A percentile compares a stretch with the other conserved stretches of the same genome.
These are phyloP conservation scores for Chaetomium sp. DNA, from an alignment of 2,329 filamentous ascomycete genomes.

Conservation along the genomic window DNA sequence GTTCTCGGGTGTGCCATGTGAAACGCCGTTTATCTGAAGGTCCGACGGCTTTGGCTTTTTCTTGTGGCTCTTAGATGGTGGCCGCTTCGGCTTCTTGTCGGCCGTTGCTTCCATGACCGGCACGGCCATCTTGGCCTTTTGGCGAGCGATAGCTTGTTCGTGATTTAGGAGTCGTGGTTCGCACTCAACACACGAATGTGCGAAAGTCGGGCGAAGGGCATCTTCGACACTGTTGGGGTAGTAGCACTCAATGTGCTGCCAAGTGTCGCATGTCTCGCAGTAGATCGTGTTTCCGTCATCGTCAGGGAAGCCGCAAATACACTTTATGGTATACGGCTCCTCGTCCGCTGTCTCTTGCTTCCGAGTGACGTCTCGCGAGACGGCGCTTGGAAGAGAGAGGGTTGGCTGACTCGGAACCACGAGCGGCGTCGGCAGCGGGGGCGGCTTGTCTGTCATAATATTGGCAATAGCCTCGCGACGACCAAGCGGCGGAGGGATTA, in stretches of 20 bases:
- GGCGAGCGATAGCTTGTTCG: conserved; percentile 67
- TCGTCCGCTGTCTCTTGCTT: conserved; percentile 59
- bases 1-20: conserved; percentile 45
- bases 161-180: conserved; percentile 68
- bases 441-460: conserved; percentile 59
- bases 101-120: conserved; percentile 39
- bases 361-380: conserved; percentile 36
- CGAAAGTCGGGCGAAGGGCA: conserved; percentile 62
- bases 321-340: conserved; percentile 92
- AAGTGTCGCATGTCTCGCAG: conserved; percentile 92
- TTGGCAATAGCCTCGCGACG: conserved; percentile 39
- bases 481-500: conserved; percentile 31
- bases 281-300: conserved; percentile 98
- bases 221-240: conserved; percentile 69
- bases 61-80: conserved; percentile 74
- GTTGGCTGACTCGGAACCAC: conserved; percentile 48
- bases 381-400: conserved; percentile 34
- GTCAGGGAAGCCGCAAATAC: conserved; percentile 87
- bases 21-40: conserved; percentile 60
- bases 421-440: conserved; percentile 48
- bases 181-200: conserved; percentile 87
- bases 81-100: conserved; percentile 68
- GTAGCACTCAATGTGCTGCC: conserved; percentile 98
- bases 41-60: conserved; percentile 75
- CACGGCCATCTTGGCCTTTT: conserved; percentile 50